These are phyloP conservation scores for Hortiboletus flavorubellus DNA, from an alignment of 768 basidiomycete genomes.

Conservation along the genomic window DNA sequence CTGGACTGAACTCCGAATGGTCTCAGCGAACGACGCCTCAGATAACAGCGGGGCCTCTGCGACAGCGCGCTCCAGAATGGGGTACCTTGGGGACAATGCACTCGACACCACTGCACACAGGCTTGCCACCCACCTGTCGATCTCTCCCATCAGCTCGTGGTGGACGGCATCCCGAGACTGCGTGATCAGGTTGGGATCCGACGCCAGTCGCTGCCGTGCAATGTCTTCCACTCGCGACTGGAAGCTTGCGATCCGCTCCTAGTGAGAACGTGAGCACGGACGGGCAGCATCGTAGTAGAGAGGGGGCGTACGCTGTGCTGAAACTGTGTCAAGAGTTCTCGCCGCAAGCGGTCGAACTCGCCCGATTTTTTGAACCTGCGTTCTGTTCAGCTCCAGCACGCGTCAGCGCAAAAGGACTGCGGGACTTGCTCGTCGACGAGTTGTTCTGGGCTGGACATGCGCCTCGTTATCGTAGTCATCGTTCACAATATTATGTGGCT, in stretches of 20 bases:
- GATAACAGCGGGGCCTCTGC: constrained; percentile 46
- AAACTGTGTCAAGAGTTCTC: constrained; percentile 61
- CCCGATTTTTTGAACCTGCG: constrained; percentile 75
- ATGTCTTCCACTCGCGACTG: constrained; percentile 61
- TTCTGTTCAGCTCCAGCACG: neutral
- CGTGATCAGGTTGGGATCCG: constrained; percentile 52
- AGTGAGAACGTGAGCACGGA: neutral
- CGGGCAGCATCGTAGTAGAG: neutral
- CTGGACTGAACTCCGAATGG: constrained; percentile 41
- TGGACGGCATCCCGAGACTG: constrained; percentile 51
- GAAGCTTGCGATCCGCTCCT: constrained; percentile 54
- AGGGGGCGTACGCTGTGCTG: constrained; percentile 51
- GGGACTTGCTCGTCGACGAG: constrained; percentile 60
- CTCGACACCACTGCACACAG: neutral
- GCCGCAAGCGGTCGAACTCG: constrained; percentile 70
- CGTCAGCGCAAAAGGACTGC: neutral
- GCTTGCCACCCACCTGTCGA: constrained; percentile 51
- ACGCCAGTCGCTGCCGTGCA: constrained; percentile 50
- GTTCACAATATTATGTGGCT: constrained; percentile 7
- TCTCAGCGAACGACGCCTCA: constrained; percentile 44
- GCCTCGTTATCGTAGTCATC: constrained; percentile 40
- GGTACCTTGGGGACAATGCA: constrained; percentile 43
- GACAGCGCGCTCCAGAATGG: constrained; percentile 62
- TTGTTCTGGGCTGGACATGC: constrained; percentile 54
- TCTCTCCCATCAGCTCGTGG: constrained; percentile 65